These are phyloP conservation scores for Podospora didyma DNA, from an alignment of 495 filamentous ascomycete species.

Conservation along the genomic window DNA sequence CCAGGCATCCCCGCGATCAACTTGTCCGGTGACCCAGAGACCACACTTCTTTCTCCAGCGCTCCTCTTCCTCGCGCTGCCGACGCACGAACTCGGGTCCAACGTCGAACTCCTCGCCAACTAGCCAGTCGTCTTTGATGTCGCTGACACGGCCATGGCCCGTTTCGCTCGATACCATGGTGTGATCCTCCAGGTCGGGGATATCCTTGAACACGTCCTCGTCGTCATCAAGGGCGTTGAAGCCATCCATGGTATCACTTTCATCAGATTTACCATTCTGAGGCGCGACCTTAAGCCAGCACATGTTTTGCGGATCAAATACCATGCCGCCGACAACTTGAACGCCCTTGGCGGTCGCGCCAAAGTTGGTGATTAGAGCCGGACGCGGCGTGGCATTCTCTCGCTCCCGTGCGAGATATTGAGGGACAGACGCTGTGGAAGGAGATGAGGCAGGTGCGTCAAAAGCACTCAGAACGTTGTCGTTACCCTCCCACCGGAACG, in stretches of 20 bases:
- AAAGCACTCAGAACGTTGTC: conserved; percentile 78
- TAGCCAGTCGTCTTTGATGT: conserved; percentile 71
- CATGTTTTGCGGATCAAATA: conserved; percentile 95
- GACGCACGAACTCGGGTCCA: conserved; percentile 85
- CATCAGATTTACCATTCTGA: conserved; percentile 33
- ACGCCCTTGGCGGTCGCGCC: conserved; percentile 63
- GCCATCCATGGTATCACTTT: conserved; percentile 57
- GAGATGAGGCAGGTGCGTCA: conserved; percentile 52
- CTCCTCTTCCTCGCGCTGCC: conserved; percentile 87
- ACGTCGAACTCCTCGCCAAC: conserved; percentile 97
- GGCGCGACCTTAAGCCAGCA: conserved; percentile 78
- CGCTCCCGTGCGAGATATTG: conserved; percentile 47
- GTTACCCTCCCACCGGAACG: conserved; percentile 92
- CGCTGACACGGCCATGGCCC: conserved; percentile 39
- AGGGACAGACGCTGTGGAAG: conserved; percentile 42
- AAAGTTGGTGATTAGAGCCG: conserved; percentile 91
- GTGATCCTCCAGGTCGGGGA: conserved; percentile 51
- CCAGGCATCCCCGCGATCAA: conserved; percentile 39
- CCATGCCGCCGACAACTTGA: conserved; percentile 91
- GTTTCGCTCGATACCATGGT: conserved; percentile 36
- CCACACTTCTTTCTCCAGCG: conserved; percentile 81
- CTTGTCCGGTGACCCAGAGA: conserved; percentile 57
- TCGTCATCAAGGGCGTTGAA: conserved; percentile 74
- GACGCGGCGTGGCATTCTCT: conserved; percentile 63
- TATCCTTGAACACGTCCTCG: conserved; percentile 52